Percentiles rank a stretch among this genome's conserved stretches.
phyloP scores from a whole-genome alignment of 2,329 filamentous ascomycete genomes.

The Laburnicola sp. region DNA sequence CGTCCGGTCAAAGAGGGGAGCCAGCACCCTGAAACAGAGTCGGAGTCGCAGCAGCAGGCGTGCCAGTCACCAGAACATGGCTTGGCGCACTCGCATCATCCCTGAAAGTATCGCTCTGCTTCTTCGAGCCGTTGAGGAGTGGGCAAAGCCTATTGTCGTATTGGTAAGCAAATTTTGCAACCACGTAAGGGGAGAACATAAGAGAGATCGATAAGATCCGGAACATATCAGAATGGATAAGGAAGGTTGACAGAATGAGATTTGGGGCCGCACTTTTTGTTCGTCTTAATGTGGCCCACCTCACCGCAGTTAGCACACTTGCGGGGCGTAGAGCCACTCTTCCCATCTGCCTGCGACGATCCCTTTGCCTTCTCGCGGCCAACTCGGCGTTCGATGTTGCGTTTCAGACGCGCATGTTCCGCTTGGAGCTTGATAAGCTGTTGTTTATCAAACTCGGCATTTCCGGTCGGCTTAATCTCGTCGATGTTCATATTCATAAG shows the following conservation, averaged over 20 bases:
- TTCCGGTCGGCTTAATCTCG: slow-evolving; percentile 65
- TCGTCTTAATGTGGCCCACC: slow-evolving; percentile 97
- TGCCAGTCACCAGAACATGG: slow-evolving; percentile 21
- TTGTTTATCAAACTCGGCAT: slow-evolving; percentile 66
- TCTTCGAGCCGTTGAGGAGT: slow-evolving; percentile 44
- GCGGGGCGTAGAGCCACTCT: slow-evolving; percentile 62
- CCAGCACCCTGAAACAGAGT: slow-evolving; percentile 10
- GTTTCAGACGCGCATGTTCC: slow-evolving; percentile 81
- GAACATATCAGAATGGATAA: slow-evolving; percentile 6
- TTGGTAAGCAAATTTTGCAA: slow-evolving; percentile 19
- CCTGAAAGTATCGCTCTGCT: slow-evolving; percentile 44
- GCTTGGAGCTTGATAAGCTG: slow-evolving; percentile 65
- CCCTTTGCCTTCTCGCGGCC: slow-evolving; percentile 89
- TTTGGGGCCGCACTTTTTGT: slow-evolving; percentile 75
- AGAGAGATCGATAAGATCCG: not conserved
- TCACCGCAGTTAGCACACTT: slow-evolving; percentile 98
- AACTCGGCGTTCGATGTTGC: slow-evolving; percentile 87
- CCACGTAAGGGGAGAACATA: not conserved
- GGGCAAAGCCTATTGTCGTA: slow-evolving; percentile 38
- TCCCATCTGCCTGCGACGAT: slow-evolving; percentile 44
- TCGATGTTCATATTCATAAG: slow-evolving; percentile 73
- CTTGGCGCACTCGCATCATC: slow-evolving; percentile 37
- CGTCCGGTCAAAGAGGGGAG: slow-evolving; percentile 12
- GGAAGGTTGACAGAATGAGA: not conserved
- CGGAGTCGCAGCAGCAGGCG: slow-evolving; percentile 18